Evolutionary conservation across 805 yeast genomes (phyloP), one percentile per base, ranked within the genome.

Genomic region (Candida argentea): DNA sequence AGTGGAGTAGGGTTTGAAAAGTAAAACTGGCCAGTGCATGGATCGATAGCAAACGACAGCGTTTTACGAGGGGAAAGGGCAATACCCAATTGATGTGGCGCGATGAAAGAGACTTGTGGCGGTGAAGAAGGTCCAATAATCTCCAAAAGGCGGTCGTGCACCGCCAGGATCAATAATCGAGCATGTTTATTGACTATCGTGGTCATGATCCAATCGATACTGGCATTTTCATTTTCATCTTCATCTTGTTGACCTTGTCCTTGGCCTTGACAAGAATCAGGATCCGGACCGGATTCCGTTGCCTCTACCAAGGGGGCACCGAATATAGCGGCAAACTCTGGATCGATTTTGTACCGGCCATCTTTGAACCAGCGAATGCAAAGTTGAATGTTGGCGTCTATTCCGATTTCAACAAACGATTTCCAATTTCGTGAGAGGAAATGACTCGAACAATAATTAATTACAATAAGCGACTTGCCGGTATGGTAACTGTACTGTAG

Each of bases 301-400:
- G 7, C 20, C 10, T 7, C 20, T 8, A 18, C 20, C 20, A 18
- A 18, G 10, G 20, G 20, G 10, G 20, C 10, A 15, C 24, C 26
- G 23, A 32, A 32, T 6, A 32, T 29, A 9, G 19, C 32, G 6
- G 50, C 39, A 11, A 36, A 26, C 11, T 41, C 43, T 25, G 46
- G 49, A 17, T 49, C 43, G 35, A 45, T 16, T 31, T 48, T 25
- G 29, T 65, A 57, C 14, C 48, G 46, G 1, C 78, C 79, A 38
- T 76, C 76, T 35, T 70, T 69, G 36, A 64, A 67, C 87, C 87
- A 79, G 33, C 74, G 58, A 40, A 69, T 67, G 16, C 65, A 65
- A 16, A 78, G 50, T 18, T 66, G 59, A 37, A 67, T 58, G 14
- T 52, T 46, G 16, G 46, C 50, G 38, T 64, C 67, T n/a, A 76